Conservation (phyloP, 2,329 filamentous ascomycete genomes). For the Leptographium procerum region DNA sequence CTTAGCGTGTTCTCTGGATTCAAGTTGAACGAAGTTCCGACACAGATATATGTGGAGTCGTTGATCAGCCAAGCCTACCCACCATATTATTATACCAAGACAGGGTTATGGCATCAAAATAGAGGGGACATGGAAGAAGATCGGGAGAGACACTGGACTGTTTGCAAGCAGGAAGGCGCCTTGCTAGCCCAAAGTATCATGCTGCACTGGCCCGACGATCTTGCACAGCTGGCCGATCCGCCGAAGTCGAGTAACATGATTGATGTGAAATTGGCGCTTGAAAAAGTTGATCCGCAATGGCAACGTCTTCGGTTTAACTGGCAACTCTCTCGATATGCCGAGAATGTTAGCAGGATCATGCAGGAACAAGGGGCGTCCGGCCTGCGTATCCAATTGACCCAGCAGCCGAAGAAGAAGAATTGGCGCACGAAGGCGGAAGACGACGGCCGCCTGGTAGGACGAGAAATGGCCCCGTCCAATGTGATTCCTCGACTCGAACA, state of each 20-base stretch:
- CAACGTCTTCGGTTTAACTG: slow-evolving; percentile 32
- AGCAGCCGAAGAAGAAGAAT: too few species aligned
- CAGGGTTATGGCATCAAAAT: too few species aligned
- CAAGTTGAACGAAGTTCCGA: slow-evolving; percentile 1
- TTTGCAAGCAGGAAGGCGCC: not conserved
- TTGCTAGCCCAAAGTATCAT: not conserved
- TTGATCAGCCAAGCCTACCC: not conserved
- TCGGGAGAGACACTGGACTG: not conserved
- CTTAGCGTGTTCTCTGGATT: not conserved
- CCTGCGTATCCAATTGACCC: too few species aligned
- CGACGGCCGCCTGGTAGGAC: not conserved
- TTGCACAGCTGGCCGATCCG: not conserved
- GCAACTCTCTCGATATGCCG: slow-evolving; percentile 31
- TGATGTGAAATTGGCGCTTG: slow-evolving; percentile 25
- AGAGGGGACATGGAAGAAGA: too few species aligned
- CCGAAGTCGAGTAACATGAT: slow-evolving; percentile 22
- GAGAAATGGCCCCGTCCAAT: not conserved
- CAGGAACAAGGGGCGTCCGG: too few species aligned
- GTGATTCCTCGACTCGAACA: not conserved
- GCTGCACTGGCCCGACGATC: not conserved
- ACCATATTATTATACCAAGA: too few species aligned
- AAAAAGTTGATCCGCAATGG: slow-evolving; percentile 33
- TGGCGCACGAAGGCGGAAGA: not conserved
- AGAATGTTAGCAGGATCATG: too few species aligned
- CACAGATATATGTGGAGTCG: not conserved